These are phyloP conservation scores for Boletellus ananas DNA, from an alignment of 768 basidiomycete species.

Conservation along the genomic window DNA sequence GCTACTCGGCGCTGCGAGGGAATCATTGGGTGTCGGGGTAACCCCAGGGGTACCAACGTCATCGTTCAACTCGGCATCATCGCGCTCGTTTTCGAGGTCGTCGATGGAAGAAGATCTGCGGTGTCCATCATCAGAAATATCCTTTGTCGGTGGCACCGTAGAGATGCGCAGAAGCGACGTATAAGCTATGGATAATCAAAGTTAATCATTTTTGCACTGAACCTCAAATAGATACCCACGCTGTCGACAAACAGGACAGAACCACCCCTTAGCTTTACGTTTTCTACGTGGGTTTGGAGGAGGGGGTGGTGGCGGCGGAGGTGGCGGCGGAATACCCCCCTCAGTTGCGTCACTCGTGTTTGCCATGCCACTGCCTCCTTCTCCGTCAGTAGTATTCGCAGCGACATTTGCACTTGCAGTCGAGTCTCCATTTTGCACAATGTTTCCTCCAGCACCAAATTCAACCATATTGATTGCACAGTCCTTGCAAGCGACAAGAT, in stretches of 20 bases:
- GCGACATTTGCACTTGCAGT: conserved; percentile 29
- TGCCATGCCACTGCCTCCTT: conserved; percentile 14
- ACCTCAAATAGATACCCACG: conserved; percentile 50
- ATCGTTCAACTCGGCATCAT: conserved; percentile 5
- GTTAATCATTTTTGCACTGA: background rate
- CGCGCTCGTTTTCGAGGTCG: conserved; percentile 24
- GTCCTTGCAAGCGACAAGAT: conserved; percentile 93
- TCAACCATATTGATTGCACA: conserved; percentile 98
- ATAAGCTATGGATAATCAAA: conserved; percentile 52
- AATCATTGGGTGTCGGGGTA: conserved; percentile 4
- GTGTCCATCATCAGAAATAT: conserved; percentile 32
- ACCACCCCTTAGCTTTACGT: conserved; percentile 95
- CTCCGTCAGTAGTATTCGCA: conserved; percentile 20
- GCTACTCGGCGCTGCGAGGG: conserved; percentile 11
- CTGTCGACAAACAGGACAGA: conserved; percentile 94
- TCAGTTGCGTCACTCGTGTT: conserved; percentile 22
- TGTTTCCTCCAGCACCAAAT: conserved; percentile 89
- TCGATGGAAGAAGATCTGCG: conserved; percentile 25
- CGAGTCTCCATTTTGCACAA: conserved; percentile 53
- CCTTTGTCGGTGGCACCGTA: conserved; percentile 53
- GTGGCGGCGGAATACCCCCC: conserved; percentile 18
- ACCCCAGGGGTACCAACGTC: background rate
- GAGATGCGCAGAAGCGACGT: conserved; percentile 84
- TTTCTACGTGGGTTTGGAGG: conserved; percentile 60
- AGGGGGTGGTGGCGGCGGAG: conserved; percentile 30